Evolutionary conservation across 371 early-diverging fungal species (phyloP).

Genomic region (Mortierella sp.): DNA sequence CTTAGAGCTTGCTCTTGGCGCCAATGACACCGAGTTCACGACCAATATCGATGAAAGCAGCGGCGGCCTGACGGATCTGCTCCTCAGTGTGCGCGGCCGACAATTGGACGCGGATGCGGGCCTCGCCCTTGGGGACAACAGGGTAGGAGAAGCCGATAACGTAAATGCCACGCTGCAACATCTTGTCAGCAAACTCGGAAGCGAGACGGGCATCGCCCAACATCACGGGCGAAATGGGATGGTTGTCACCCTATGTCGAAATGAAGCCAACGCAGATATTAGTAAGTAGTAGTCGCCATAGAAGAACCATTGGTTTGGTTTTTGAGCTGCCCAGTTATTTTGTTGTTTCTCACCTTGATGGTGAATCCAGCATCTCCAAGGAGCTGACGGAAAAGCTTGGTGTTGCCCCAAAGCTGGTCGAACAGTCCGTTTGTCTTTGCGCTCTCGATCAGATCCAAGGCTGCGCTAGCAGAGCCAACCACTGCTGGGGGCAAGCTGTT

Average conservation of each 20-base stretch:
- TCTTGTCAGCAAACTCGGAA: conserved; percentile 66
- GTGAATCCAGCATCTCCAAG: conserved; percentile 69
- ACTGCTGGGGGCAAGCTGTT: conserved; percentile 76
- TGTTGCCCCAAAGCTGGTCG: conserved; percentile 65
- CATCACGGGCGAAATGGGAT: conserved; percentile 76
- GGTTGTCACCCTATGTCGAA: conserved; percentile 63
- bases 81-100: conserved; percentile 70
- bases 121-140: conserved; percentile 74
- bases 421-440: conserved; percentile 60
- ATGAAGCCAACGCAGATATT: neutral
- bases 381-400: conserved; percentile 62
- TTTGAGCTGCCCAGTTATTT: neutral
- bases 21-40: conserved; percentile 64
- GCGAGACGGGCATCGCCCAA: conserved; percentile 73
- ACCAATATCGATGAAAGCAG: conserved; percentile 70
- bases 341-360: conserved; percentile 49
- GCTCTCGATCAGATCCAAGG: conserved; percentile 65
- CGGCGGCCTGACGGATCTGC: conserved; percentile 66
- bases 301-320: too few species aligned
- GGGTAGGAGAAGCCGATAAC: conserved; percentile 77
- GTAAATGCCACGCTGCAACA: conserved; percentile 71
- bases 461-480: conserved; percentile 73
- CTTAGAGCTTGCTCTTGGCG: conserved; percentile 58
- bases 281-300: too few species aligned
- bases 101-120: conserved; percentile 75